Evolutionary conservation across 805 yeast species (phyloP).

Genomic region (Wickerhamomyces ciferrii): DNA sequence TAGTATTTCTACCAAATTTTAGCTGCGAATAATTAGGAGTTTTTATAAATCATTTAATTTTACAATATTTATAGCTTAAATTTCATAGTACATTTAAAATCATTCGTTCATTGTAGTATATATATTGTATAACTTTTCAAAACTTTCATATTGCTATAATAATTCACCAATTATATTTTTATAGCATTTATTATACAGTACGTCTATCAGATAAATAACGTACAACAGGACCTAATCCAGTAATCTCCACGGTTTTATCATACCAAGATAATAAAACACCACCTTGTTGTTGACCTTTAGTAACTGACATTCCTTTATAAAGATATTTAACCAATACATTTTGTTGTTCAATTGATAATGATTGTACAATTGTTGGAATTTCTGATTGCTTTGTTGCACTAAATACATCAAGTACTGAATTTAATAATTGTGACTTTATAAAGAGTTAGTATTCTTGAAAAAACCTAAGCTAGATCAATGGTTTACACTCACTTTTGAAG

Average conservation of each 20-base stretch:
- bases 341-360: slow-evolving; percentile 58
- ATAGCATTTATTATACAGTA: slow-evolving; percentile 41
- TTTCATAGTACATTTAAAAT: no score
- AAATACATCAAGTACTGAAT: slow-evolving; percentile 65
- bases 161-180: background rate
- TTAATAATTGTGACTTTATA: slow-evolving; percentile 35
- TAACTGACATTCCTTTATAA: slow-evolving; percentile 77
- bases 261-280: slow-evolving; percentile 87
- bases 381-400: slow-evolving; percentile 65
- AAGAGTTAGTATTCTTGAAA: slow-evolving; percentile 20
- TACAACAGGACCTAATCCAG: slow-evolving; percentile 87
- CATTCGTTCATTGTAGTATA: background rate
- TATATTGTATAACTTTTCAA: background rate
- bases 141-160: background rate
- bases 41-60: no score
- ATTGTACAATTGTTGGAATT: slow-evolving; percentile 53
- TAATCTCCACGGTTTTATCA: slow-evolving; percentile 77
- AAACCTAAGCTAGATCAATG: background rate
- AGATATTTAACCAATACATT: slow-evolving; percentile 78
- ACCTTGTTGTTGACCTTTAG: slow-evolving; percentile 79
- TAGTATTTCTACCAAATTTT: no score
- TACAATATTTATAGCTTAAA: no score
- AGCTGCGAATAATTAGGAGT: no score
- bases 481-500: slow-evolving; percentile 39
- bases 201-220: slow-evolving; percentile 85